phyloP scores from a whole-genome alignment of 805 yeast genomes.

The Sugiyamaella floridensis region DNA sequence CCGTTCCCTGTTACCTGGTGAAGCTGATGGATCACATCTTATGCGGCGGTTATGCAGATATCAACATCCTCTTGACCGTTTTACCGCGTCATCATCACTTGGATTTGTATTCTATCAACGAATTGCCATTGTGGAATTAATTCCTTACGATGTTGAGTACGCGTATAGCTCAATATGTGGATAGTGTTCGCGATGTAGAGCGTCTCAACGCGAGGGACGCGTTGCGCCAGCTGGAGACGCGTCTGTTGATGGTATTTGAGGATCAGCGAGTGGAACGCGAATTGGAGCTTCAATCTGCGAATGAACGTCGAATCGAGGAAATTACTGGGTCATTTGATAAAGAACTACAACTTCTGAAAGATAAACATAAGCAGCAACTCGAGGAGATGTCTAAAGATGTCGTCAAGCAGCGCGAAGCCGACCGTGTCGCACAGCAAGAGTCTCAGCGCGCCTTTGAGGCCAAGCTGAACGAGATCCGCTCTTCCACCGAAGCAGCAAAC shows the following conservation, averaged over 20 bases:
- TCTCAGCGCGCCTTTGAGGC: not conserved
- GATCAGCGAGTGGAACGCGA: not conserved
- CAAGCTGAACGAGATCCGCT: not conserved
- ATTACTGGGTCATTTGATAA: no score
- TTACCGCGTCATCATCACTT: no score
- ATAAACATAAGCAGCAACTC: no score
- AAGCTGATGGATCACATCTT: not conserved
- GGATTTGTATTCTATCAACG: not conserved
- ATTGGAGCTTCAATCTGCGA: not conserved
- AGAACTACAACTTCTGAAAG: no score
- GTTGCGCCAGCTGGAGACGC: constrained; percentile 2
- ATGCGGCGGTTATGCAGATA: not conserved
- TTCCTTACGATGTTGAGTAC: not conserved
- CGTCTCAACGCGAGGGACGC: not conserved
- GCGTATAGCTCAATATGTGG: not conserved
- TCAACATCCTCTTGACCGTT: no score
- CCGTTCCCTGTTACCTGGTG: not conserved
- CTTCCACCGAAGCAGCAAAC: not conserved
- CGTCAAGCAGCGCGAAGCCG: not conserved
- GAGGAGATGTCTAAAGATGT: no score
- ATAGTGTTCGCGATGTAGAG: not conserved
- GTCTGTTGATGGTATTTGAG: not conserved
- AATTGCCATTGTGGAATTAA: not conserved
- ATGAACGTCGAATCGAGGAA: no score
- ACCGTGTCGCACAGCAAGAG: not conserved